Percentiles rank a stretch among this genome's conserved stretches.
Conservation (phyloP, 331 rosid genomes). For the Saraca asoca region DNA sequence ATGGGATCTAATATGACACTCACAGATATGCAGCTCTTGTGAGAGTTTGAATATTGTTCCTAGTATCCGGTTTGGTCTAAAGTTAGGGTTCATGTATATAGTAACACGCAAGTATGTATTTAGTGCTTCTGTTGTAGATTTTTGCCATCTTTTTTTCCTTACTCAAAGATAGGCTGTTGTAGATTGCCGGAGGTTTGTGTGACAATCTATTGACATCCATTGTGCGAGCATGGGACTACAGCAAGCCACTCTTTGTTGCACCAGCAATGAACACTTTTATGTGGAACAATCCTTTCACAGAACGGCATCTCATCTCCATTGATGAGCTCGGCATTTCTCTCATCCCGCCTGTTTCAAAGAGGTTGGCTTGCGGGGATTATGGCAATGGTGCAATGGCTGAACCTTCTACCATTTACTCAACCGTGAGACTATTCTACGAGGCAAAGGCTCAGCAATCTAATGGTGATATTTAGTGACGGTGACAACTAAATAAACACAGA, state of each 20-base stretch:
- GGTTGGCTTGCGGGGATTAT: conserved; percentile 84
- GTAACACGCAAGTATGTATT: conserved; percentile 1
- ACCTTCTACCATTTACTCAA: conserved; percentile 74
- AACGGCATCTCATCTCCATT: conserved; percentile 70
- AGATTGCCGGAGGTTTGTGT: conserved; percentile 90
- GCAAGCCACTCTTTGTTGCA: conserved; percentile 81
- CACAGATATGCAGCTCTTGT: no score
- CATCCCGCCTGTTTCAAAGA: conserved; percentile 76
- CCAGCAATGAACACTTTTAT: conserved; percentile 91
- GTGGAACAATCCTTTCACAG: conserved; percentile 95
- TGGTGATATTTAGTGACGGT: conserved; percentile 34
- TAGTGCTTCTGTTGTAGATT: not conserved
- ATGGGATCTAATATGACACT: no score
- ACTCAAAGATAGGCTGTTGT: conserved; percentile 25
- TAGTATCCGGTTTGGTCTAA: not conserved
- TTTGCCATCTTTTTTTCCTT: conserved; percentile 3
- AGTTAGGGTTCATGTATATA: no score
- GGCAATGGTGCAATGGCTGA: conserved; percentile 98
- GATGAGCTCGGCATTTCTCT: conserved; percentile 91
- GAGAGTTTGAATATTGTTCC: no score
- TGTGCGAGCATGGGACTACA: conserved; percentile 94
- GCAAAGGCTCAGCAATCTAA: conserved; percentile 54
- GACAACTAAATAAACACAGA: conserved; percentile 13
- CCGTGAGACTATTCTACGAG: conserved; percentile 73
- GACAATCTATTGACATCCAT: conserved; percentile 81